Evolutionary conservation across 176 grass and related monocot species (phyloP).

Genomic region (Hsuehochloa calcarea): DNA sequence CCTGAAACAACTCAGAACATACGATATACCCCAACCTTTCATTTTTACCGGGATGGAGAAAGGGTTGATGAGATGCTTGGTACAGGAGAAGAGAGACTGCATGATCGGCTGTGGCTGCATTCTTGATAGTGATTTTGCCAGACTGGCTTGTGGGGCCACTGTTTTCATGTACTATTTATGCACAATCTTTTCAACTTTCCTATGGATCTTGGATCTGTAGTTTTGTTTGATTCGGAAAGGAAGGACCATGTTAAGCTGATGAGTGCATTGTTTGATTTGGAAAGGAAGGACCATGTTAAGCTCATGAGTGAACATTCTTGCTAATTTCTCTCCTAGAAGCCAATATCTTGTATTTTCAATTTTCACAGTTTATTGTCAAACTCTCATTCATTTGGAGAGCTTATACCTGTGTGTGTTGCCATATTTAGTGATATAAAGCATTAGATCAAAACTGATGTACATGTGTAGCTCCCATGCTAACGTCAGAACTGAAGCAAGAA

Average conservation of each 20-base stretch:
- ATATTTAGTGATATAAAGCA: not conserved
- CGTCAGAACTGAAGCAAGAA: not conserved
- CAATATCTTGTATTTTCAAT: not conserved
- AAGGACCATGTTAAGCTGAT: not conserved
- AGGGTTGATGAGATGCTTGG: constrained; percentile 90
- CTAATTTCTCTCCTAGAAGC: not conserved
- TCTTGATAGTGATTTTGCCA: constrained; percentile 41
- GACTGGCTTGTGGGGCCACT: not conserved
- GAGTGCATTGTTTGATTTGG: not conserved
- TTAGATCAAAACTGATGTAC: not conserved
- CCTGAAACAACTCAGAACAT: constrained; percentile 76
- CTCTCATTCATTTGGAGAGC: not conserved
- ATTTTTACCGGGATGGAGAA: constrained; percentile 80
- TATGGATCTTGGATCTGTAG: not conserved
- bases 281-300: not conserved
- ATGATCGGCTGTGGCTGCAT: constrained; percentile 89
- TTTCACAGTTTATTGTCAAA: not conserved
- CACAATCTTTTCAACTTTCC: not conserved
- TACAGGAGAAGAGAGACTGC: constrained; percentile 75
- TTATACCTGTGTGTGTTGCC: not conserved
- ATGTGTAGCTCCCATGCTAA: not conserved
- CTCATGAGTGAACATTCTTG: not conserved
- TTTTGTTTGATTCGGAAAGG: not conserved
- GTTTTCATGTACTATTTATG: constrained; percentile 15
- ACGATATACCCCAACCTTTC: constrained; percentile 88